Evolutionary conservation across 2,329 filamentous ascomycete species (phyloP).

Genomic region (Botrytis fabae): DNA sequence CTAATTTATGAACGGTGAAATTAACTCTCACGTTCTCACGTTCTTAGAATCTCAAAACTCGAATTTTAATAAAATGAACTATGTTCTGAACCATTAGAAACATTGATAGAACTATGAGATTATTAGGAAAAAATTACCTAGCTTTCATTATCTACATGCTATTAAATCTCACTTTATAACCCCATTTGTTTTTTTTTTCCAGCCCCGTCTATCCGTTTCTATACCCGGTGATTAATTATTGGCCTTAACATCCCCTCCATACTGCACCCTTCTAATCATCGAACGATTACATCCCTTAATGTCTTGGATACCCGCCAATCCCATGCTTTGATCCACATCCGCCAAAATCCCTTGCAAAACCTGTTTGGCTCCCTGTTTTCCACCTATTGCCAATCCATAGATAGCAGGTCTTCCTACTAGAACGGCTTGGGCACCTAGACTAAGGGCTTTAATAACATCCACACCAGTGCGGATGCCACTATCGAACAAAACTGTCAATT

Average conservation of each 20-base stretch:
- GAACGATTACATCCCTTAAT: conserved; percentile 34
- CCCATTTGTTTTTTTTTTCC: accelerated
- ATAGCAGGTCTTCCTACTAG: conserved; percentile 58
- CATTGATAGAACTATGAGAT: neutral
- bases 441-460: conserved; percentile 59
- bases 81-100: neutral
- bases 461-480: conserved; percentile 56
- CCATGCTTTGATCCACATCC: conserved; percentile 58
- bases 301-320: conserved; percentile 50
- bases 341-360: conserved; percentile 52
- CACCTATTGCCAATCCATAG: conserved; percentile 57
- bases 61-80: neutral
- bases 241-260: conserved; percentile 34
- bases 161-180: neutral
- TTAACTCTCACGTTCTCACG: neutral
- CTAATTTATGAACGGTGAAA: neutral
- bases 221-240: conserved; percentile 28
- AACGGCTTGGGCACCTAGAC: conserved; percentile 56
- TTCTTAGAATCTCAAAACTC: neutral
- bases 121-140: neutral
- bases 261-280: conserved; percentile 33
- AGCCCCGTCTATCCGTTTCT: neutral
- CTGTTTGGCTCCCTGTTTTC: conserved; percentile 53
- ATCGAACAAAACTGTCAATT: conserved; percentile 63
- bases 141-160: neutral